Percentiles rank a stretch among this genome's conserved stretches.
Conservation (phyloP, 805 yeast species). For the Komagataella pastoris region DNA sequence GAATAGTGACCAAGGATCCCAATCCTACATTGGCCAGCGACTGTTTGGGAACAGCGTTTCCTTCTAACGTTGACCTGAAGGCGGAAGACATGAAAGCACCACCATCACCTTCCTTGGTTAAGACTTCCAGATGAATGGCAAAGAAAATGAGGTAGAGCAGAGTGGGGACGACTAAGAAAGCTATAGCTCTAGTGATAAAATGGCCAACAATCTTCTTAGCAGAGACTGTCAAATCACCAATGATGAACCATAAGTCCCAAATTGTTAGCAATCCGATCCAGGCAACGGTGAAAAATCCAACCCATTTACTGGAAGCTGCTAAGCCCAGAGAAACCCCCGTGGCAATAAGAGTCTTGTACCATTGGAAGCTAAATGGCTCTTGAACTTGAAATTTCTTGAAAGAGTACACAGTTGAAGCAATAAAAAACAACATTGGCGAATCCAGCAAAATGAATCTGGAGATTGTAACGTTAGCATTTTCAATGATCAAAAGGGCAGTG, state of each 20-base stretch:
- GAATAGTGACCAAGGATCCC: constrained; percentile 51
- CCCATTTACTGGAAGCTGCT: constrained; percentile 50
- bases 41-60: constrained; percentile 43
- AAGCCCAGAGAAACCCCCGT: constrained; percentile 41
- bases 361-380: constrained; percentile 28
- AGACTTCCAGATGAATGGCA: constrained; percentile 36
- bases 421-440: constrained; percentile 28
- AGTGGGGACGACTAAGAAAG: constrained; percentile 40
- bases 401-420: constrained; percentile 34
- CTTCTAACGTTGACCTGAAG: constrained; percentile 50
- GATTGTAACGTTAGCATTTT: constrained; percentile 51
- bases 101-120: constrained; percentile 42
- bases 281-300: constrained; percentile 52
- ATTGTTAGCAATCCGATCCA: constrained; percentile 46
- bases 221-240: constrained; percentile 53
- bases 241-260: constrained; percentile 47
- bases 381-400: constrained; percentile 32
- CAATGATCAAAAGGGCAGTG: constrained; percentile 40
- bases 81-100: constrained; percentile 51
- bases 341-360: constrained; percentile 37
- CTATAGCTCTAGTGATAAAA: constrained; percentile 25
- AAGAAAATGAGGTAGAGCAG: constrained; percentile 44
- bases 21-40: constrained; percentile 60
- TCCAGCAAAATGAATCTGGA: constrained; percentile 39
- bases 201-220: background rate